Conservation (phyloP, 176 grass and related monocot genomes). For the Musa itinerans region DNA sequence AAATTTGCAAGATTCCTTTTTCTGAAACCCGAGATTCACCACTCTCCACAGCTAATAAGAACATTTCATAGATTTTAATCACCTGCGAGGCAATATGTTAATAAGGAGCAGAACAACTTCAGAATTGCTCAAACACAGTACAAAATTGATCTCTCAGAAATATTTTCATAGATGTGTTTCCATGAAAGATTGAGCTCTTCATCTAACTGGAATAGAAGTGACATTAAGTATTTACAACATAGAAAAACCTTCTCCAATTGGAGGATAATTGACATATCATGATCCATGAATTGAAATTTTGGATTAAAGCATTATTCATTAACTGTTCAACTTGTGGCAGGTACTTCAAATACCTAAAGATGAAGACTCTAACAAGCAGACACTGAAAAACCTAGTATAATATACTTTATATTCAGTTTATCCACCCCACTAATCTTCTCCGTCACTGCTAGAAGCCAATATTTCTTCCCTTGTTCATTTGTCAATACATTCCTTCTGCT, state of each 20-base stretch:
- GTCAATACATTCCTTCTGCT: background rate
- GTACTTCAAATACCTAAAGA: background rate
- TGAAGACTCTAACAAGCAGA: background rate
- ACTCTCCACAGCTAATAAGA: slow-evolving; percentile 49
- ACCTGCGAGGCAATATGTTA: slow-evolving; percentile 35
- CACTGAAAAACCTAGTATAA: background rate
- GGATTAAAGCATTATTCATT: background rate
- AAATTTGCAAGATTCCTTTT: slow-evolving; percentile 80
- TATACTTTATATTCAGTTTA: background rate
- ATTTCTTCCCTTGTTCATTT: background rate
- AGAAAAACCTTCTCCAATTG: background rate
- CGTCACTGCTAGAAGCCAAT: background rate
- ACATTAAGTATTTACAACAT: slow-evolving; percentile 4
- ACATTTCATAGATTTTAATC: slow-evolving; percentile 59
- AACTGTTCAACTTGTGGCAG: background rate
- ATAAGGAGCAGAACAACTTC: slow-evolving; percentile 12
- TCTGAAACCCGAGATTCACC: slow-evolving; percentile 68
- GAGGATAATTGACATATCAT: background rate
- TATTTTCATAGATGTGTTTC: background rate
- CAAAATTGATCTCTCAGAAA: background rate
- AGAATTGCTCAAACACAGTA: slow-evolving; percentile 16
- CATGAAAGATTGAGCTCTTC: background rate
- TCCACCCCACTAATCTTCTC: background rate
- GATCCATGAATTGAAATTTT: background rate
- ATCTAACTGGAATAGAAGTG: slow-evolving; percentile 9